These are phyloP conservation scores for Pyricularia sp. DNA, from an alignment of 2,329 filamentous ascomycete species.

Conservation along the genomic window DNA sequence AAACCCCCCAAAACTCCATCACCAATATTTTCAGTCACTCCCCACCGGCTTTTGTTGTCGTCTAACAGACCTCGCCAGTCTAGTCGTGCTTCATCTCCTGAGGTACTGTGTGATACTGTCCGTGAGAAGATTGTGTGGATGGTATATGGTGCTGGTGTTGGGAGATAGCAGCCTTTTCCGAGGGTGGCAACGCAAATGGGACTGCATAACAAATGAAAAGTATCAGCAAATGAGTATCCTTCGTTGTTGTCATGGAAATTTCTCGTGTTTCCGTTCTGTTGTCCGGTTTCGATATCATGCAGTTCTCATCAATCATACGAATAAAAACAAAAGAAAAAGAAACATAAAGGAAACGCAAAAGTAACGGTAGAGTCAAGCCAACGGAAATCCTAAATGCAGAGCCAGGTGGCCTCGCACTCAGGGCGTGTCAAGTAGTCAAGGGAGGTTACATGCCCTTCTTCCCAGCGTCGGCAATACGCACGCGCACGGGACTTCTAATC, in stretches of 20 bases:
- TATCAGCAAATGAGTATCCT: constrained; percentile 5
- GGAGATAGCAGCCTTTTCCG: constrained; percentile 3
- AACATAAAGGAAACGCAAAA: not conserved
- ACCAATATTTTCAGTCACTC: not conserved
- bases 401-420: not conserved
- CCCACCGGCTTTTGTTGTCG: not conserved
- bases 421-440: not conserved
- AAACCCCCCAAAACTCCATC: not conserved
- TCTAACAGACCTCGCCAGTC: not conserved
- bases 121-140: not conserved
- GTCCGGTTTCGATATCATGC: not conserved
- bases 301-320: not conserved
- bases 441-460: constrained; percentile 17
- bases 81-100: constrained; percentile 15
- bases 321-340: not conserved
- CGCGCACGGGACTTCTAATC: constrained; percentile 43
- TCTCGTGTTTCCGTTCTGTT: constrained; percentile 1
- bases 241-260: not conserved
- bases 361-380: not conserved
- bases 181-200: not conserved
- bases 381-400: not conserved
- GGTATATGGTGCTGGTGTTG: not conserved
- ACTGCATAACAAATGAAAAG: constrained; percentile 5
- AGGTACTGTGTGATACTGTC: constrained; percentile 3
- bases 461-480: constrained; percentile 21